Evolutionary conservation across 768 basidiomycete species (phyloP).

Genomic region (Mycena galericulata): DNA sequence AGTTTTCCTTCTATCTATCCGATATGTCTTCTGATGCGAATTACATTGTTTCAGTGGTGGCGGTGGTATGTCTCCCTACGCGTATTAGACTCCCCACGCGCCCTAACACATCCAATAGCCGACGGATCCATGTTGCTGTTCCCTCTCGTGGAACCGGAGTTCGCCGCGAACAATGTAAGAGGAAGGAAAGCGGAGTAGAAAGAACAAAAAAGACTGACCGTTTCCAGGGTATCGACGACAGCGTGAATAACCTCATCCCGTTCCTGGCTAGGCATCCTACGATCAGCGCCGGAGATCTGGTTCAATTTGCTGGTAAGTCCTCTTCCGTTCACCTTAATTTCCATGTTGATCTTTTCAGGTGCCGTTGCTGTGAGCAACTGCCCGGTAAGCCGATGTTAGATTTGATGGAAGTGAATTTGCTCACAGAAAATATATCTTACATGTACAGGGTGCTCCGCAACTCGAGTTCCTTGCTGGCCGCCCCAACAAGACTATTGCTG

Average conservation of each 20-base stretch:
- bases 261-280: slow-evolving; percentile 6
- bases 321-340: neutral
- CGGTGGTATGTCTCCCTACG: too few relatives aligned
- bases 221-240: slow-evolving; percentile 27
- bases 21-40: too few relatives aligned
- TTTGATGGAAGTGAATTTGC: neutral
- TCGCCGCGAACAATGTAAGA: neutral
- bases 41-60: neutral
- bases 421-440: neutral
- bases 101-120: too few relatives aligned
- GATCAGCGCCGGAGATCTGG: slow-evolving; percentile 37
- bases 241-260: slow-evolving; percentile 30
- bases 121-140: slow-evolving; percentile 12
- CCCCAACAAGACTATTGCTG: slow-evolving; percentile 36
- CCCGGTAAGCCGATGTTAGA: slow-evolving; percentile 32
- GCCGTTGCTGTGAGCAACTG: slow-evolving; percentile 48
- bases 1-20: neutral
- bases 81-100: too few relatives aligned
- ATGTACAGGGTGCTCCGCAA: slow-evolving; percentile 43
- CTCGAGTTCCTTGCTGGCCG: slow-evolving; percentile 47
- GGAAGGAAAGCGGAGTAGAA: too few relatives aligned
- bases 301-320: slow-evolving; percentile 23
- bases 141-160: slow-evolving; percentile 8
- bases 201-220: too few relatives aligned
- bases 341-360: slow-evolving; percentile 32